These are phyloP conservation scores for Leccinum arenicola DNA, from an alignment of 768 basidiomycete species.

Conservation along the genomic window DNA sequence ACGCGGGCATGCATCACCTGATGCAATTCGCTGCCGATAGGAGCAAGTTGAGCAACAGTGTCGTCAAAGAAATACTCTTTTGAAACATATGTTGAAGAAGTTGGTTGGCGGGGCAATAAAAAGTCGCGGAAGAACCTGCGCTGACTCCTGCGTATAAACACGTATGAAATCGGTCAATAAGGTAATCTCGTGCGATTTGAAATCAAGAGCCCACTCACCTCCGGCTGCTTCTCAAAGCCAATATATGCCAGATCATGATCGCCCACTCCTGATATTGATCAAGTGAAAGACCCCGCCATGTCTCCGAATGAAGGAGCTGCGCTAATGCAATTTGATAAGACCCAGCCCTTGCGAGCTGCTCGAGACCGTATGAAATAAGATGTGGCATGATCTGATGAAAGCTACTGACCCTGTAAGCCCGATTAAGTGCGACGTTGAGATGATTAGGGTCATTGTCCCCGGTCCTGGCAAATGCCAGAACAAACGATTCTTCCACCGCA, in stretches of 20 bases:
- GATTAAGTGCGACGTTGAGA: slow-evolving; percentile 59
- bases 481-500: slow-evolving; percentile 63
- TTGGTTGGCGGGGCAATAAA: slow-evolving; percentile 57
- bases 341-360: slow-evolving; percentile 68
- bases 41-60: slow-evolving; percentile 30
- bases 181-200: not conserved
- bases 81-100: slow-evolving; percentile 47
- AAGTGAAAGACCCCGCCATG: slow-evolving; percentile 67
- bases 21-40: slow-evolving; percentile 41
- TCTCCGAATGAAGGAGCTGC: slow-evolving; percentile 61
- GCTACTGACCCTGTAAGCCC: slow-evolving; percentile 58
- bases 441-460: slow-evolving; percentile 61
- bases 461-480: slow-evolving; percentile 60
- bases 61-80: slow-evolving; percentile 56
- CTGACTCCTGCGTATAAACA: slow-evolving; percentile 47
- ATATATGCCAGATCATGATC: slow-evolving; percentile 72
- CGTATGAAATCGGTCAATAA: slow-evolving; percentile 12
- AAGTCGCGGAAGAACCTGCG: slow-evolving; percentile 62
- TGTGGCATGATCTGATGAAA: slow-evolving; percentile 3
- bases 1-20: slow-evolving; percentile 41
- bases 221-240: slow-evolving; percentile 64
- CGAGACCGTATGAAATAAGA: slow-evolving; percentile 13
- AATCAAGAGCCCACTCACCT: slow-evolving; percentile 43
- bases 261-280: slow-evolving; percentile 74
- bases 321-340: slow-evolving; percentile 58